Evolutionary conservation across 2,329 filamentous ascomycete genomes (phyloP), one percentile per base, ranked within the genome.

Genomic region (Aspergillaceae sp.): DNA sequence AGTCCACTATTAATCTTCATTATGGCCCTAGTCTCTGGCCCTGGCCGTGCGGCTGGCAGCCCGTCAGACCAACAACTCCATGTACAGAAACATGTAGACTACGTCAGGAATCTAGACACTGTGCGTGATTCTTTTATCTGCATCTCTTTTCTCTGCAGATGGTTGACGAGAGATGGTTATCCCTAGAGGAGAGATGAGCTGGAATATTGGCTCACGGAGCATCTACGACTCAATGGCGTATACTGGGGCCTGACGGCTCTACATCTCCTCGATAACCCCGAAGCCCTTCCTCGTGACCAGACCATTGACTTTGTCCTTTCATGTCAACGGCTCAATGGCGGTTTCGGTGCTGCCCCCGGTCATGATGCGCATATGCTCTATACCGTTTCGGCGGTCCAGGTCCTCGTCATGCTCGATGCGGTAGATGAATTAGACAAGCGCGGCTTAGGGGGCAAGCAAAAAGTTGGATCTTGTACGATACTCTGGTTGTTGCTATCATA

Each of bases 191-290:
- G 86, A 72, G 89, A 97, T 74, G 87, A 96, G 69, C 83, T 95
- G 58, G 89, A 96, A 67, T 98, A 97, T 73, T 96, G 91, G 86
- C 76, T 97, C 63, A 98, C 92, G 9, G 91, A 98, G 69, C 92
- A 98, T 66, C 77, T 98, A 55, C 88, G 92, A 50, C 78, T 98
- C 48, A 96, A 92, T 65, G 92, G 92, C 40, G 79, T 98, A 41
- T 98, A 98, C 69, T 98, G 92, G 92, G 92, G 92, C 9, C 71
- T 98, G 47, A 92, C 84, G 5, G 85, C 91, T 5, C 78, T 97
- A 36, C 86, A 95, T 72, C 77, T 97, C 29, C 80, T 98, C 48
- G 80, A 83, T 42, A 83, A 79, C 46, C 87, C 90, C 1, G 81
- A 94, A 51, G 88, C 85, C 3, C 78, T 98, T 7, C 85, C 91